Conservation (phyloP, 2,329 filamentous ascomycete species). For the Berkeleyomyces basicola region DNA sequence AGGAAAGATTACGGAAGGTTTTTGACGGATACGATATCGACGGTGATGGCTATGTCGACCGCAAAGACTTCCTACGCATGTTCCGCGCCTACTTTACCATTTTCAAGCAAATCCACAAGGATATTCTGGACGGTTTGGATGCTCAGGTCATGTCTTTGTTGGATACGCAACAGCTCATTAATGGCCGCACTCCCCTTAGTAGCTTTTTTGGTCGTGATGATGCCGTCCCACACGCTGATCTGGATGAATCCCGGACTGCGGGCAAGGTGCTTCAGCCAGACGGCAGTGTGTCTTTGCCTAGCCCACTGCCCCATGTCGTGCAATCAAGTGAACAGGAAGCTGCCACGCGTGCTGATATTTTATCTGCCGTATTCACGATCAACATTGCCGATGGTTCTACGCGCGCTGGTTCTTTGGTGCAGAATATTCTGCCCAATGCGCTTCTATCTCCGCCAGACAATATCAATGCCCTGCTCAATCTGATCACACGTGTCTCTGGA, state of each 20-base stretch:
- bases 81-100: constrained; percentile 86
- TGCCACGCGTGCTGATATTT: constrained; percentile 41
- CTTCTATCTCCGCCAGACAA: constrained; percentile 17
- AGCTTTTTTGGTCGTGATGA: constrained; percentile 58
- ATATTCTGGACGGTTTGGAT: constrained; percentile 62
- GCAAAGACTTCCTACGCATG: constrained; percentile 77
- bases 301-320: constrained; percentile 40
- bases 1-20: constrained; percentile 54
- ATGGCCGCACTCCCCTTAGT: constrained; percentile 59
- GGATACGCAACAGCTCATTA: constrained; percentile 59
- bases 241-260: constrained; percentile 38
- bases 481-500: constrained; percentile 3
- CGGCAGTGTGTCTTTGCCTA: constrained; percentile 47
- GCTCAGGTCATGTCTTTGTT: constrained; percentile 62
- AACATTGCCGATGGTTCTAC: constrained; percentile 6
- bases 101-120: constrained; percentile 75
- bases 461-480: constrained; percentile 8
- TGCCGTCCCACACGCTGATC: constrained; percentile 45
- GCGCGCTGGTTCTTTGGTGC: constrained; percentile 2
- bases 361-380: constrained; percentile 34
- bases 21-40: constrained; percentile 89
- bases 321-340: constrained; percentile 44
- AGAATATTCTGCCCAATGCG: constrained; percentile 15
- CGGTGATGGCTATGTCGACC: constrained; percentile 66
- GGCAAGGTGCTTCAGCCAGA: constrained; percentile 48